Evolutionary conservation across 352 stramenopile genomes (phyloP).

Genomic region (Globisporangium rhizosaccharum): DNA sequence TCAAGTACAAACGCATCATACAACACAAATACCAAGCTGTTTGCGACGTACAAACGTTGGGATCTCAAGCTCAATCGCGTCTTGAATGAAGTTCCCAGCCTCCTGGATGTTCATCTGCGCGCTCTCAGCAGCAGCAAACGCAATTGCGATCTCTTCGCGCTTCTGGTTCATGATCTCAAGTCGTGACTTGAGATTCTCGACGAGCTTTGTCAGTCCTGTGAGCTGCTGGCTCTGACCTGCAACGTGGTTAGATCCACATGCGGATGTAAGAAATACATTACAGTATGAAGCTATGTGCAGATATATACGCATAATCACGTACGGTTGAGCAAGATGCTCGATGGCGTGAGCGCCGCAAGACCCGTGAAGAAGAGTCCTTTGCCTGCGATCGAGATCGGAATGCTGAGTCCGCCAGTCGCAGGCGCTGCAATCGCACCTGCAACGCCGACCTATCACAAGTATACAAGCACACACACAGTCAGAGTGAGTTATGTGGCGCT

Average conservation of each 20-base stretch:
- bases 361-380: constrained; percentile 84
- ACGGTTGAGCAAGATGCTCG: constrained; percentile 85
- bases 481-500: neutral
- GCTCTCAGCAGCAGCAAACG: constrained; percentile 64
- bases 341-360: constrained; percentile 70
- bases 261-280: neutral
- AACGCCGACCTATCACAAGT: constrained; percentile 38
- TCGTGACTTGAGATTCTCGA: constrained; percentile 77
- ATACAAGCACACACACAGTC: neutral
- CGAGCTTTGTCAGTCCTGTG: constrained; percentile 58
- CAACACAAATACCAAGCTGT: neutral
- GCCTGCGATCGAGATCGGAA: constrained; percentile 76
- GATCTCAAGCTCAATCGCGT: constrained; percentile 73
- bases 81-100: constrained; percentile 73
- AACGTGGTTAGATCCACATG: neutral
- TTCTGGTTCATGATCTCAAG: constrained; percentile 86
- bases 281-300: too few relatives aligned
- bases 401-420: constrained; percentile 71
- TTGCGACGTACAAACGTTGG: constrained; percentile 21
- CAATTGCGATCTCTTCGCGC: constrained; percentile 64
- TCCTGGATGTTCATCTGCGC: constrained; percentile 82
- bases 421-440: constrained; percentile 72
- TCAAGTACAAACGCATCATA: neutral
- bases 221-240: constrained; percentile 82
- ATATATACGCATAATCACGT: constrained; percentile 18